These are phyloP conservation scores for Pseudozyma flocculosa DNA, from an alignment of 1,284 basidiomycete species.

Conservation along the genomic window DNA sequence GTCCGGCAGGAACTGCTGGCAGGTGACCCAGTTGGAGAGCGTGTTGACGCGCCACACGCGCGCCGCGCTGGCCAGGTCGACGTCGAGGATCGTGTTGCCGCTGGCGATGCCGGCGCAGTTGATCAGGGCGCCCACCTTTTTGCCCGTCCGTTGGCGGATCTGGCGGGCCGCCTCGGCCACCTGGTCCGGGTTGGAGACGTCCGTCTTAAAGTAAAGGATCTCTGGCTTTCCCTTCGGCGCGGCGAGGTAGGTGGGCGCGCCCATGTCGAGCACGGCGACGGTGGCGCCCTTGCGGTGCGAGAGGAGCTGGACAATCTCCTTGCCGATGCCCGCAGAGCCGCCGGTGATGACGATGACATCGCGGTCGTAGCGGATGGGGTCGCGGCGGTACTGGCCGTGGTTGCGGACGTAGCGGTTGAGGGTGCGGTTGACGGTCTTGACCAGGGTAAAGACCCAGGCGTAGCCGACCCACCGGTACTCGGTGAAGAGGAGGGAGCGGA, in stretches of 20 bases:
- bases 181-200: constrained; percentile 45
- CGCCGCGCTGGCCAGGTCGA: constrained; percentile 28
- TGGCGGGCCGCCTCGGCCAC: constrained; percentile 40
- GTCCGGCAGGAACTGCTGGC: constrained; percentile 51
- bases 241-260: constrained; percentile 42
- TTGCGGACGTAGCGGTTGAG: constrained; percentile 47
- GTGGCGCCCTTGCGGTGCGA: constrained; percentile 39
- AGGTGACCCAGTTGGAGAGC: constrained; percentile 47
- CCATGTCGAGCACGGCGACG: constrained; percentile 55
- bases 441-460: constrained; percentile 35
- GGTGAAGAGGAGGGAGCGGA: constrained; percentile 29
- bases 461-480: constrained; percentile 45
- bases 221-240: constrained; percentile 50
- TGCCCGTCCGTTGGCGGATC: constrained; percentile 36
- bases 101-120: constrained; percentile 55
- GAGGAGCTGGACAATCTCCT: constrained; percentile 49
- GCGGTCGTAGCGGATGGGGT: constrained; percentile 44
- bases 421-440: constrained; percentile 36
- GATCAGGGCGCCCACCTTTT: constrained; percentile 45
- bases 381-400: constrained; percentile 36
- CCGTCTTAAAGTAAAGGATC: constrained; percentile 54
- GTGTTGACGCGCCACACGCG: constrained; percentile 54
- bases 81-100: constrained; percentile 45
- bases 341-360: constrained; percentile 56
- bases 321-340: constrained; percentile 55